Conservation (phyloP, 129 eudicot genomes). For the Heracleum sosnowskyi region DNA sequence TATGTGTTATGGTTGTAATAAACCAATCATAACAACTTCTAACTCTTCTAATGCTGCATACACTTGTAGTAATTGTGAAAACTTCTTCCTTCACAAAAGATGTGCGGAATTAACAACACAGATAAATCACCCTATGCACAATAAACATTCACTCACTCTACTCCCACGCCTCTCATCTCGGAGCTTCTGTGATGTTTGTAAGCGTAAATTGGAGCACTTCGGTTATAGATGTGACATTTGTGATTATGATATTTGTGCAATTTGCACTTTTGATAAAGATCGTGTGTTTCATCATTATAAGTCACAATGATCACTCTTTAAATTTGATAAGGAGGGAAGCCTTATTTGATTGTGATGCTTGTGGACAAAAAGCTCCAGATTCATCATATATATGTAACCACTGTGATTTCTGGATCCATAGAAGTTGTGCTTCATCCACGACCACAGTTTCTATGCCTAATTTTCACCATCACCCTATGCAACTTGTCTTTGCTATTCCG, state of each 20-base stretch:
- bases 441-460: background rate
- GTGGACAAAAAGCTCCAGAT: background rate
- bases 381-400: background rate
- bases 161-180: background rate
- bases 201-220: background rate
- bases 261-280: background rate
- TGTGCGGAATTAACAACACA: background rate
- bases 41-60: background rate
- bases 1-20: background rate
- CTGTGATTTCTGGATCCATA: background rate
- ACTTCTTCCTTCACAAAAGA: background rate
- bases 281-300: background rate
- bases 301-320: background rate
- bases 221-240: background rate
- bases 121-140: background rate
- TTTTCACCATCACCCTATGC: background rate
- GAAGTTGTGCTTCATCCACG: background rate
- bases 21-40: background rate
- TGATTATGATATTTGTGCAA: background rate
- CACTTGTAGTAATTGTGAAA: background rate
- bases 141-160: background rate
- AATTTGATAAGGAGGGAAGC: background rate
- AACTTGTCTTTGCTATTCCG: background rate
- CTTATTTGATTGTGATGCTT: slow-evolving; percentile 1
- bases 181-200: background rate